These are phyloP conservation scores for Phytophthora ohioensis DNA, from an alignment of 352 stramenopile species.

Conservation along the genomic window DNA sequence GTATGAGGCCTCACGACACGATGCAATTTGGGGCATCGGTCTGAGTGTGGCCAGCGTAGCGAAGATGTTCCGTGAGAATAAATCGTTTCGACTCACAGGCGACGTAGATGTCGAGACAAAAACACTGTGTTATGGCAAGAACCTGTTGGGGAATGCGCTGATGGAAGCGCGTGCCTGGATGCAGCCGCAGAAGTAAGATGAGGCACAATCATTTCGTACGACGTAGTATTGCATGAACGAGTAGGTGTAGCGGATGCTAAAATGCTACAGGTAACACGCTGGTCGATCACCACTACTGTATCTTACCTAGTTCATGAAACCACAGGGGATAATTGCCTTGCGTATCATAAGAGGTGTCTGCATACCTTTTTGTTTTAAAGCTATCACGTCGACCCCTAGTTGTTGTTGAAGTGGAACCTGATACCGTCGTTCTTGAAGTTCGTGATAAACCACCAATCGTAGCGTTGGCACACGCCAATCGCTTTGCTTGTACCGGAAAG, in stretches of 20 bases:
- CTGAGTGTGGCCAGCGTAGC: constrained; percentile 50
- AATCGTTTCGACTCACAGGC: constrained; percentile 44
- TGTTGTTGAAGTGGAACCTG: too few relatives aligned
- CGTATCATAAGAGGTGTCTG: too few relatives aligned
- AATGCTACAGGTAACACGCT: background rate
- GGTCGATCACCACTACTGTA: too few relatives aligned
- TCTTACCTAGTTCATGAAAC: too few relatives aligned
- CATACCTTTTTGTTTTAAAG: too few relatives aligned
- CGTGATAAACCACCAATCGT: too few relatives aligned
- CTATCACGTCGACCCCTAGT: too few relatives aligned
- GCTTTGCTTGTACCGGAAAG: too few relatives aligned
- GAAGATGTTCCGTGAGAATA: constrained; percentile 48
- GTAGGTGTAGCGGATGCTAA: background rate
- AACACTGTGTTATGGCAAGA: constrained; percentile 53
- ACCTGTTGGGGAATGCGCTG: constrained; percentile 67
- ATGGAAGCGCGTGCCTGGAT: constrained; percentile 61
- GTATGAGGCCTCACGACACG: constrained; percentile 60
- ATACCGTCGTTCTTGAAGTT: too few relatives aligned
- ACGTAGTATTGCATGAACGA: too few relatives aligned
- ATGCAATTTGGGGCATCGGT: constrained; percentile 75
- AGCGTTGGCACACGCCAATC: too few relatives aligned
- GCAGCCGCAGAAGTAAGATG: constrained; percentile 26
- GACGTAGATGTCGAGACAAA: constrained; percentile 47
- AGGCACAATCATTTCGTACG: background rate
- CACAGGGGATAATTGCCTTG: too few relatives aligned